Conservation (phyloP, 2,329 filamentous ascomycete genomes). For the Epichloe coenophiala region DNA sequence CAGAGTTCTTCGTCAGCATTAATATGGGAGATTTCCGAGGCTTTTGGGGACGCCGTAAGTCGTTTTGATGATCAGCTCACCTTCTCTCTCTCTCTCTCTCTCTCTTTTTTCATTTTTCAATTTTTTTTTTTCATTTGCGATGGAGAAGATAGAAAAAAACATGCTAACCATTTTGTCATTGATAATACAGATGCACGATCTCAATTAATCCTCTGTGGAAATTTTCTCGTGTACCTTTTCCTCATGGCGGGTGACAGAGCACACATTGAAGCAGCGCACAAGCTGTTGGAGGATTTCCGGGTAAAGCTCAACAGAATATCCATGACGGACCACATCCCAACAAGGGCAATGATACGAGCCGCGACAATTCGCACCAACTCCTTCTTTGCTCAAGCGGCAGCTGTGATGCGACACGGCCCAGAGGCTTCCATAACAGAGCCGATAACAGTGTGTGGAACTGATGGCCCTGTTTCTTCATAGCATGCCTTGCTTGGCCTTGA, state of each 20-base stretch:
- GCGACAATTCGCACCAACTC: constrained; percentile 25
- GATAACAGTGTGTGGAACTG: constrained; percentile 5
- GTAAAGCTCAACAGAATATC: constrained; percentile 22
- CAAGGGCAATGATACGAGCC: constrained; percentile 20
- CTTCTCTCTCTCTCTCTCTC: no score
- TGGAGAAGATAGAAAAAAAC: not conserved
- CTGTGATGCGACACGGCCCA: constrained; percentile 13
- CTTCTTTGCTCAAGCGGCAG: constrained; percentile 24
- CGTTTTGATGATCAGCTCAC: not conserved
- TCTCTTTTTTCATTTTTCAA: no score
- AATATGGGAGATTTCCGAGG: constrained; percentile 23
- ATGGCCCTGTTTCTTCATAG: constrained; percentile 1
- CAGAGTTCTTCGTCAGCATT: constrained; percentile 23
- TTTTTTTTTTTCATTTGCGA: not conserved
- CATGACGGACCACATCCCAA: constrained; percentile 16
- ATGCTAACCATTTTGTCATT: not conserved
- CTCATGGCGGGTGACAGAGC: constrained; percentile 24
- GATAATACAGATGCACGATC: constrained; percentile 20
- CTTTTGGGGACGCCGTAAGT: constrained; percentile 32
- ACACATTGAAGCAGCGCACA: constrained; percentile 22
- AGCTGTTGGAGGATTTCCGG: constrained; percentile 24
- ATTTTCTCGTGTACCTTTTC: constrained; percentile 35
- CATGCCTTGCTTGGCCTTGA: not conserved
- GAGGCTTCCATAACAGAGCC: constrained; percentile 6
- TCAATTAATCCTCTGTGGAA: constrained; percentile 32